Evolutionary conservation across 441 rosid genomes (phyloP).

Genomic region (Hura crepitans): DNA sequence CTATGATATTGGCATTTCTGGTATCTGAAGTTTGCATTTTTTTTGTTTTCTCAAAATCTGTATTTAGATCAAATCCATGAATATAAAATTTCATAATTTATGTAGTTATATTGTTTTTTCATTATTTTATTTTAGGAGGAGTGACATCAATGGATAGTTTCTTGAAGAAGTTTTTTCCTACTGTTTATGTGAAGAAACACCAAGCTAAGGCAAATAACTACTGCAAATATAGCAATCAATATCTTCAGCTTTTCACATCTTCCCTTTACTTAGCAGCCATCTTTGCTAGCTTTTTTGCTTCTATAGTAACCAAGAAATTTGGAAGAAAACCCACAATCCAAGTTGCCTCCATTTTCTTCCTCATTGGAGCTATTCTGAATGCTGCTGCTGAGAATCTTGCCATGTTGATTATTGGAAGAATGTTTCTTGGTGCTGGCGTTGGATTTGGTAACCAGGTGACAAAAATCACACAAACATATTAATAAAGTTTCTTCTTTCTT

Average conservation of each 20-base stretch:
- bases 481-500: neutral
- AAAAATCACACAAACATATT: neutral
- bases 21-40: slow-evolving; percentile 13
- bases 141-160: slow-evolving; percentile 61
- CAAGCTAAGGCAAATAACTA: slow-evolving; percentile 44
- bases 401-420: slow-evolving; percentile 48
- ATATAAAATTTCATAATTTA: neutral
- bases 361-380: slow-evolving; percentile 37
- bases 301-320: slow-evolving; percentile 28
- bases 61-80: neutral
- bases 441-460: slow-evolving; percentile 68
- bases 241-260: slow-evolving; percentile 56
- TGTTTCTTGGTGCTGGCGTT: slow-evolving; percentile 51
- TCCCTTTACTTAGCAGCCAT: slow-evolving; percentile 49
- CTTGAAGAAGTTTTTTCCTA: slow-evolving; percentile 46
- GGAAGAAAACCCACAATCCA: slow-evolving; percentile 50
- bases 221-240: slow-evolving; percentile 47
- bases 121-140: slow-evolving; percentile 37
- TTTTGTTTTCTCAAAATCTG: neutral
- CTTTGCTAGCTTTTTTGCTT: slow-evolving; percentile 37
- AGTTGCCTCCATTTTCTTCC: slow-evolving; percentile 44
- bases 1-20: slow-evolving; percentile 60
- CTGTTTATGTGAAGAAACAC: slow-evolving; percentile 42
- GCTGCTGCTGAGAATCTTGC: slow-evolving; percentile 35
- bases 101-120: neutral